phyloP scores from a whole-genome alignment of 1,284 basidiomycete genomes.

The Cystobasidium pallidum region DNA sequence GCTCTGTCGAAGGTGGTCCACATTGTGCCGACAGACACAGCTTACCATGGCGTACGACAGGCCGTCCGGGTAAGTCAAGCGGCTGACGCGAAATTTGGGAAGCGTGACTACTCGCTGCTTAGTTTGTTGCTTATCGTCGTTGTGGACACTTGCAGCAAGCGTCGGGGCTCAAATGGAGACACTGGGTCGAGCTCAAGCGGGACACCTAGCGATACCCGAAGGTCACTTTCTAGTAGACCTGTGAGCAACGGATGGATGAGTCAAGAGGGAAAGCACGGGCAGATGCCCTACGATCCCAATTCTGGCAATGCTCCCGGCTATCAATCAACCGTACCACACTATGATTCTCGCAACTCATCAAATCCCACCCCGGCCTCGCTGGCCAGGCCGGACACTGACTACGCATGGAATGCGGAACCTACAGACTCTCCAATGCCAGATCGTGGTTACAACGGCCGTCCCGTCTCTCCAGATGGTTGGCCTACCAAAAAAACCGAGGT shows the following conservation, averaged over 20 bases:
- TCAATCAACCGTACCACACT: neutral
- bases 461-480: conserved; percentile 30
- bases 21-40: conserved; percentile 1
- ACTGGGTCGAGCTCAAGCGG: conserved; percentile 11
- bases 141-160: neutral
- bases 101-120: neutral
- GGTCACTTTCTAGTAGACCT: neutral
- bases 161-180: neutral
- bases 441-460: neutral
- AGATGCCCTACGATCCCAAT: neutral
- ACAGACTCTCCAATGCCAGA: neutral
- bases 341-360: neutral
- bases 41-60: neutral
- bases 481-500: conserved; percentile 21
- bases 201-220: conserved; percentile 17
- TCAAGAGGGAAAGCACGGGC: neutral
- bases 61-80: neutral
- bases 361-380: neutral
- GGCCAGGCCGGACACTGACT: neutral
- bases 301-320: neutral
- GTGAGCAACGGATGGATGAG: conserved; percentile 1
- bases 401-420: neutral
- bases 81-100: neutral
- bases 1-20: neutral
- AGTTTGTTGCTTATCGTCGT: neutral